Conservation (phyloP, 805 yeast genomes). For the Torulaspora maleeae region DNA sequence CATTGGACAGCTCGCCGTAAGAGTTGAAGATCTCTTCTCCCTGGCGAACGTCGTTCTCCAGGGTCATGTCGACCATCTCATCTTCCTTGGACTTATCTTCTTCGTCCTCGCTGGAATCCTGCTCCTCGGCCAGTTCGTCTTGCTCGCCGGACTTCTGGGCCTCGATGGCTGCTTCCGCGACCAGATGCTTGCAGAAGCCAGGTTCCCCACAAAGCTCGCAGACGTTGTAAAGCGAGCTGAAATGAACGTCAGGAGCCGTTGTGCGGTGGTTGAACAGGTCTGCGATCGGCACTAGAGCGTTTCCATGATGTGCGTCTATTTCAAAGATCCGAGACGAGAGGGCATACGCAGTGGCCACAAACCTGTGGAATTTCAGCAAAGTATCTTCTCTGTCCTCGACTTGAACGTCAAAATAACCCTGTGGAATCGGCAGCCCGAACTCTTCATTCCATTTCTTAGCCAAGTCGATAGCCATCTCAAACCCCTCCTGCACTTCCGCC, state of each 20-base stretch:
- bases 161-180: conserved; percentile 18
- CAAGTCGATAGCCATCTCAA: conserved; percentile 36
- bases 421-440: conserved; percentile 30
- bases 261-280: conserved; percentile 77
- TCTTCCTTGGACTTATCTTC: conserved; percentile 38
- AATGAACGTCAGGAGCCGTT: conserved; percentile 59
- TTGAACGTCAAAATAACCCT: conserved; percentile 26
- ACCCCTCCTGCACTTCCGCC: conserved; percentile 39
- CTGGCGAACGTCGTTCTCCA: conserved; percentile 41
- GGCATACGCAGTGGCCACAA: conserved; percentile 55
- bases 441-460: conserved; percentile 35
- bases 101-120: conserved; percentile 15
- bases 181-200: conserved; percentile 40
- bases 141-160: conserved; percentile 7
- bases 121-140: conserved; percentile 13
- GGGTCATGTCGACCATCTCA: conserved; percentile 67
- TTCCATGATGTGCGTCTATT: conserved; percentile 68
- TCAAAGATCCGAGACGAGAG: conserved; percentile 77
- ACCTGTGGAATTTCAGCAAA: conserved; percentile 38
- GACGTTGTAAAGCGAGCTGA: conserved; percentile 52
- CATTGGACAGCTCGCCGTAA: conserved; percentile 70
- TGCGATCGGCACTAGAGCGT: conserved; percentile 85
- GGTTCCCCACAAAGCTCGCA: conserved; percentile 48
- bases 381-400: conserved; percentile 25
- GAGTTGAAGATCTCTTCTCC: conserved; percentile 73